phyloP scores from a whole-genome alignment of 208 protist species.

The Angomonas desouzai region DNA sequence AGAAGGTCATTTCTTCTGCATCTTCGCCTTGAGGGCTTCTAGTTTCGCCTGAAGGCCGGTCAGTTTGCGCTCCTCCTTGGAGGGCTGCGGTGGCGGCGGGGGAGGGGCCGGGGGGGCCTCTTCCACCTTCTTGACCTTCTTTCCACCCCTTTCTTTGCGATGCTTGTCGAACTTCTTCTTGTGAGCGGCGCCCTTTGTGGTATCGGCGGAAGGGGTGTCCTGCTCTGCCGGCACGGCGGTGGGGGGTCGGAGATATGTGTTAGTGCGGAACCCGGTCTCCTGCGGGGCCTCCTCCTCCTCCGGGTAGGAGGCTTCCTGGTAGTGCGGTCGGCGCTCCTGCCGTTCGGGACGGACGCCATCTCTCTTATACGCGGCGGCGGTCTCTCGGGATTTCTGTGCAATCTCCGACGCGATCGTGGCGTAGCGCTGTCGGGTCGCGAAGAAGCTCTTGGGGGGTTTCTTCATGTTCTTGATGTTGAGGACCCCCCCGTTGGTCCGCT shows the following conservation, averaged over 20 bases:
- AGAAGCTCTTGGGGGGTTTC: conserved; percentile 57
- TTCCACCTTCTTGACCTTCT: conserved; percentile 19
- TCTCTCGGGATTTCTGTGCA: conserved; percentile 40
- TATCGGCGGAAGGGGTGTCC: background rate
- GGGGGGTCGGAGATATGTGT: background rate
- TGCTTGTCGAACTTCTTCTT: background rate
- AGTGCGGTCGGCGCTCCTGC: conserved; percentile 4
- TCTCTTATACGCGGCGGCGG: background rate
- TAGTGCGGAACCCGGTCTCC: background rate
- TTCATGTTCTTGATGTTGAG: conserved; percentile 13
- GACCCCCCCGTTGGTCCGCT: conserved; percentile 46
- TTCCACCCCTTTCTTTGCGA: background rate
- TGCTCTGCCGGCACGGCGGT: background rate
- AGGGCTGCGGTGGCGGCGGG: conserved; percentile 39
- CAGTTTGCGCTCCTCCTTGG: conserved; percentile 81
- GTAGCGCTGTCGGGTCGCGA: conserved; percentile 49
- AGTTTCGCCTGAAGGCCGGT: conserved; percentile 80
- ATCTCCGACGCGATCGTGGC: conserved; percentile 57
- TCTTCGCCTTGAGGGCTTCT: conserved; percentile 69
- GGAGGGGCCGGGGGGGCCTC: conserved; percentile 21
- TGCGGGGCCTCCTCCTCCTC: background rate
- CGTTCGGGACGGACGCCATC: background rate
- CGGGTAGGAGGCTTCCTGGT: background rate
- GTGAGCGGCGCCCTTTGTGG: background rate
- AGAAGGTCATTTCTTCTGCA: conserved; percentile 43